A percentile compares a stretch with the other conserved stretches of the same genome.
Evolutionary conservation across 2,329 filamentous ascomycete genomes (phyloP).

Genomic region (Xylariales sp.): DNA sequence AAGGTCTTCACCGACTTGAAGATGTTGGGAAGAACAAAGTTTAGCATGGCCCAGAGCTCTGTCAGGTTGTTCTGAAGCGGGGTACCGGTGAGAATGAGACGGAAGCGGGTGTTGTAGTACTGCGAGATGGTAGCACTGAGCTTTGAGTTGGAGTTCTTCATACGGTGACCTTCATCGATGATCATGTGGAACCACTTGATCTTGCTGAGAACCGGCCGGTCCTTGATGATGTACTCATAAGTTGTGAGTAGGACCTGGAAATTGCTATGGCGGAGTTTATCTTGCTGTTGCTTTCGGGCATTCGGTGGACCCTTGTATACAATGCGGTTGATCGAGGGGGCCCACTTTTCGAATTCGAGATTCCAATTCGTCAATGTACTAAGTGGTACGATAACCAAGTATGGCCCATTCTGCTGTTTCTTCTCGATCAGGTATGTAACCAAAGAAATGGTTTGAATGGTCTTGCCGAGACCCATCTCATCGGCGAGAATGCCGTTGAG

Average conservation of each 20-base stretch:
- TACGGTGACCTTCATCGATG: slow-evolving; percentile 97
- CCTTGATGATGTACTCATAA: slow-evolving; percentile 99
- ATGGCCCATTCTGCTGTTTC: slow-evolving; percentile 88
- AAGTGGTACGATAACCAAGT: slow-evolving; percentile 92
- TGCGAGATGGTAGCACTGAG: slow-evolving; percentile 89
- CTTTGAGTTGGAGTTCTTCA: slow-evolving; percentile 98
- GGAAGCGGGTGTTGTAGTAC: slow-evolving; percentile 92
- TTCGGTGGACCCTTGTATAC: slow-evolving; percentile 97
- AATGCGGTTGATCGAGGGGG: slow-evolving; percentile 76
- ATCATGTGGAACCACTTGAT: slow-evolving; percentile 99
- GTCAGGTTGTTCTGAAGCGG: slow-evolving; percentile 95
- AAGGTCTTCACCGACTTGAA: slow-evolving; percentile 99
- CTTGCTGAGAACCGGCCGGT: slow-evolving; percentile 89
- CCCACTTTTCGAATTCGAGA: slow-evolving; percentile 98
- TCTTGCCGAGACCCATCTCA: slow-evolving; percentile 99
- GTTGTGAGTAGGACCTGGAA: slow-evolving; percentile 97
- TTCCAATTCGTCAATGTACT: slow-evolving; percentile 99
- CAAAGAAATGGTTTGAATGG: slow-evolving; percentile 96
- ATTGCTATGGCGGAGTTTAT: slow-evolving; percentile 87
- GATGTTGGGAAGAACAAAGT: slow-evolving; percentile 96
- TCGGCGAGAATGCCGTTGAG: slow-evolving; percentile 97
- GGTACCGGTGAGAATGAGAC: slow-evolving; percentile 94
- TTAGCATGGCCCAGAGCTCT: slow-evolving; percentile 95
- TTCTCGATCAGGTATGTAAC: slow-evolving; percentile 96
- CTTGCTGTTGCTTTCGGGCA: slow-evolving; percentile 81